Evolutionary conservation across 108 stramenopile genomes (phyloP).

Genomic region (Seminavis robusta): DNA sequence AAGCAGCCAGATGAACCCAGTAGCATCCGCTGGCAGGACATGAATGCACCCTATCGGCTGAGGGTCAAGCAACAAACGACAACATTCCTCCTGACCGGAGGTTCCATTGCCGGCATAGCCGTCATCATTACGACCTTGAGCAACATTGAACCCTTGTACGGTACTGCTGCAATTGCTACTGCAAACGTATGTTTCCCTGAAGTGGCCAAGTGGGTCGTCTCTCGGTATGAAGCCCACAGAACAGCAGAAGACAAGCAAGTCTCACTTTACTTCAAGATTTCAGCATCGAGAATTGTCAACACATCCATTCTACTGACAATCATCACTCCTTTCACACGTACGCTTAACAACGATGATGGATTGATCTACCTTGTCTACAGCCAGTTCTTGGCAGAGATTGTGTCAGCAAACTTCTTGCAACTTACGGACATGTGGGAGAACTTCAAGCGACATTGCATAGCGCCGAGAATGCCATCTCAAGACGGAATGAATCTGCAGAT

Average conservation of each 20-base stretch:
- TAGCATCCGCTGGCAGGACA: conserved; percentile 78
- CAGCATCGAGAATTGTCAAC: conserved; percentile 65
- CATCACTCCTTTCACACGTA: conserved; percentile 76
- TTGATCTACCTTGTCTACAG: conserved; percentile 27
- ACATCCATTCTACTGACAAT: conserved; percentile 78
- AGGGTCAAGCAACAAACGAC: conserved; percentile 38
- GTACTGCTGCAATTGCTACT: conserved; percentile 58
- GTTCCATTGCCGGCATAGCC: conserved; percentile 42
- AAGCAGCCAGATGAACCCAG: conserved; percentile 78
- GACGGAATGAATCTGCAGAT: conserved; percentile 78
- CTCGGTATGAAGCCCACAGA: conserved; percentile 63
- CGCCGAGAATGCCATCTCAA: conserved; percentile 71
- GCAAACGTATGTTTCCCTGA: conserved; percentile 73
- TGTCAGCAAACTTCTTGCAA: conserved; percentile 52
- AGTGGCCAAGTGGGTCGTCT: conserved; percentile 67
- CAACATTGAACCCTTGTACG: background rate
- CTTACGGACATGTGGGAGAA: conserved; percentile 39
- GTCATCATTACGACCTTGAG: conserved; percentile 29
- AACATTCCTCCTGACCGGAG: conserved; percentile 52
- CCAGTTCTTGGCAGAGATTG: conserved; percentile 74
- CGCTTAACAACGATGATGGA: conserved; percentile 16
- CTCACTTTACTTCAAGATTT: conserved; percentile 76
- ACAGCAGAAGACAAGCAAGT: conserved; percentile 63
- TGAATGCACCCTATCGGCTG: conserved; percentile 44
- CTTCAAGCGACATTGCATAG: conserved; percentile 69